These are phyloP conservation scores for Chaetomiaceae sp. DNA, from an alignment of 2,329 filamentous ascomycete species.

Conservation along the genomic window DNA sequence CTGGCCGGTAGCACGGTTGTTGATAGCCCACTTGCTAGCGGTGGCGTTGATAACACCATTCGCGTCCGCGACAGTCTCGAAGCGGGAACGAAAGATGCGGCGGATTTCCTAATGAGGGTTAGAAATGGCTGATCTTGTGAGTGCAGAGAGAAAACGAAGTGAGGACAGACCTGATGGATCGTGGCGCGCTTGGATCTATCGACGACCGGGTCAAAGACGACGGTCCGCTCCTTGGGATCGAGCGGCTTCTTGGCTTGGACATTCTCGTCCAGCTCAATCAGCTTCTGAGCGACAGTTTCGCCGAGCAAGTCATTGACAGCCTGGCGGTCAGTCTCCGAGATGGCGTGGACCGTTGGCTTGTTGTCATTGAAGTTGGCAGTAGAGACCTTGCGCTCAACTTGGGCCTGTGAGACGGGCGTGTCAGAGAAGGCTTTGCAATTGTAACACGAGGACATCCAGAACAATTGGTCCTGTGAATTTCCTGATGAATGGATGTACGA, in stretches of 20 bases:
- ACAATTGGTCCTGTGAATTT: conserved; percentile 14
- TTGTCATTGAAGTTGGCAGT: conserved; percentile 9
- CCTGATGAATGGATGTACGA: not conserved
- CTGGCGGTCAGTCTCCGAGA: conserved; percentile 31
- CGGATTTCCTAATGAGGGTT: conserved; percentile 52
- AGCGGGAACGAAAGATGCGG: conserved; percentile 69
- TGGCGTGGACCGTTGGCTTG: conserved; percentile 17
- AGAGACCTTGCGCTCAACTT: conserved; percentile 3
- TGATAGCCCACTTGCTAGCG: conserved; percentile 50
- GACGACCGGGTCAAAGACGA: conserved; percentile 38
- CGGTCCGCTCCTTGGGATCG: conserved; percentile 29
- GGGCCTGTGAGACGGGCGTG: not conserved
- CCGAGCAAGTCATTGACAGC: conserved; percentile 39
- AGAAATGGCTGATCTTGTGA: conserved; percentile 9
- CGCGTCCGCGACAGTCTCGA: conserved; percentile 66
- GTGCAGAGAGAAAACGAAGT: not conserved
- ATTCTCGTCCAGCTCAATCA: conserved; percentile 39
- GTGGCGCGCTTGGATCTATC: conserved; percentile 43
- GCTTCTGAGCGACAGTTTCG: conserved; percentile 35
- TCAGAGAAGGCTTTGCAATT: not conserved
- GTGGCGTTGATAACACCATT: conserved; percentile 60
- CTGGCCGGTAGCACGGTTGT: conserved; percentile 24
- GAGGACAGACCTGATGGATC: conserved; percentile 43
- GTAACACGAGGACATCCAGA: not conserved
- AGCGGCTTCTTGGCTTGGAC: conserved; percentile 30